Evolutionary conservation across 2,329 filamentous ascomycete genomes (phyloP).

Genomic region (Anthostomella pinea): DNA sequence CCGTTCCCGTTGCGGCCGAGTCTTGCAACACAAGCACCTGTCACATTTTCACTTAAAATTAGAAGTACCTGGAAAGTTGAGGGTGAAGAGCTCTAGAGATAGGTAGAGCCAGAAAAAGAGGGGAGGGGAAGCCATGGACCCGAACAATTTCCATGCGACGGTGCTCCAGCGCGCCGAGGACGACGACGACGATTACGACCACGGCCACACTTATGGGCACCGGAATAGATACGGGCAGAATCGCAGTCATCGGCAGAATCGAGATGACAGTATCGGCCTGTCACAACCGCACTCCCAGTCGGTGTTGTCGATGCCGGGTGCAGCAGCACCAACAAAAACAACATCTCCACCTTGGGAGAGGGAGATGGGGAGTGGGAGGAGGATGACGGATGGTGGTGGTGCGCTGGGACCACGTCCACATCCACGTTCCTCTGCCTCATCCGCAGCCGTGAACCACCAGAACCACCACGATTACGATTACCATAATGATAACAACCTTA

Average conservation of each 20-base stretch:
- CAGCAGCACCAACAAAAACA: slow-evolving; percentile 6
- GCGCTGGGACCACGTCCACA: slow-evolving; percentile 28
- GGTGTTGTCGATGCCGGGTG: too few relatives aligned
- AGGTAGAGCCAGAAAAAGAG: slow-evolving; percentile 9
- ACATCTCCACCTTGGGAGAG: slow-evolving; percentile 2
- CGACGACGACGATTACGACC: slow-evolving; percentile 7
- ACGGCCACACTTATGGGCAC: slow-evolving; percentile 5
- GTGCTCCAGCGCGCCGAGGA: slow-evolving; percentile 22
- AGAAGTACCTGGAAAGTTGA: background rate
- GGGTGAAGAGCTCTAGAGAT: background rate
- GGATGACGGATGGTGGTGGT: slow-evolving; percentile 17
- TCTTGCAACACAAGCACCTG: background rate
- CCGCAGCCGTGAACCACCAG: background rate
- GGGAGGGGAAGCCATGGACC: slow-evolving; percentile 10
- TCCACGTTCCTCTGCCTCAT: slow-evolving; percentile 5
- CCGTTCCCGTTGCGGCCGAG: background rate
- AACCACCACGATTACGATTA: background rate
- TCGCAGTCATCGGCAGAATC: slow-evolving; percentile 6
- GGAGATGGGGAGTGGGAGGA: slow-evolving; percentile 2
- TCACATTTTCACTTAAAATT: background rate
- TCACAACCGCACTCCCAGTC: too few relatives aligned
- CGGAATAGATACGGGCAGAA: slow-evolving; percentile 6
- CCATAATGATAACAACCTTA: slow-evolving; percentile 1
- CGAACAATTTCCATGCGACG: slow-evolving; percentile 27
- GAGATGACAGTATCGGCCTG: slow-evolving; percentile 1